These are phyloP conservation scores for Penicillium janthinellum DNA, from an alignment of 2,329 filamentous ascomycete species.

Conservation along the genomic window DNA sequence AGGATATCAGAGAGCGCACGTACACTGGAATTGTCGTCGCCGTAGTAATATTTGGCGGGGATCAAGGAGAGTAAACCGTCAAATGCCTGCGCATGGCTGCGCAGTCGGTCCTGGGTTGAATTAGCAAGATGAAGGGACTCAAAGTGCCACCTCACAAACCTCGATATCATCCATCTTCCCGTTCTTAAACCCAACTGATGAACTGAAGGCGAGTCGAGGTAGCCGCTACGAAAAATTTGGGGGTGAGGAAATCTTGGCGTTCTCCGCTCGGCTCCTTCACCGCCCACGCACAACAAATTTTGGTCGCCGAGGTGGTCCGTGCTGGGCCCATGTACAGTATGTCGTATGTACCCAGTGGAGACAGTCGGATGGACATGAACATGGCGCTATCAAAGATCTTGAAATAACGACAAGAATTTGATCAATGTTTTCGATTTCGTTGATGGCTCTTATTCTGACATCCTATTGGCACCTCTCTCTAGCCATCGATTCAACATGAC, in stretches of 20 bases:
- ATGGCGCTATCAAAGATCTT: not conserved
- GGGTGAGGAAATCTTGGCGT: conserved; percentile 44
- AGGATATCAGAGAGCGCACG: conserved; percentile 41
- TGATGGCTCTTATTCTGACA: not conserved
- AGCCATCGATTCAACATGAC: not conserved
- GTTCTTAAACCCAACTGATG: conserved; percentile 16
- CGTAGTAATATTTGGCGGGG: conserved; percentile 88
- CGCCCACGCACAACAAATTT: conserved; percentile 27
- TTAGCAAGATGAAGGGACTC: conserved; percentile 19
- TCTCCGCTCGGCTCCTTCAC: conserved; percentile 38
- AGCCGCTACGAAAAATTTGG: conserved; percentile 41
- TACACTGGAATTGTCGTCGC: conserved; percentile 75
- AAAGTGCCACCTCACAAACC: conserved; percentile 31
- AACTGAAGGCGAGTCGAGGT: conserved; percentile 5
- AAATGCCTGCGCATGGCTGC: conserved; percentile 70
- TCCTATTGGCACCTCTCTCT: not conserved
- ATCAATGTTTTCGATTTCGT: not conserved
- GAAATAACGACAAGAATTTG: not conserved
- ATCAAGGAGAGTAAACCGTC: conserved; percentile 85
- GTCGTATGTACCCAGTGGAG: not conserved
- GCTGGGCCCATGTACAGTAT: conserved; percentile 1
- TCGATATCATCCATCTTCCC: conserved; percentile 43
- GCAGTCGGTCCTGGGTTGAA: conserved; percentile 48
- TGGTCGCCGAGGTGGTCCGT: conserved; percentile 18
- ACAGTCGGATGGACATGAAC: not conserved